Percentiles rank a stretch among this genome's conserved stretches.
Evolutionary conservation across 192 early-diverging fungal genomes (phyloP).

Genomic region (Backusella parvicylindrica): DNA sequence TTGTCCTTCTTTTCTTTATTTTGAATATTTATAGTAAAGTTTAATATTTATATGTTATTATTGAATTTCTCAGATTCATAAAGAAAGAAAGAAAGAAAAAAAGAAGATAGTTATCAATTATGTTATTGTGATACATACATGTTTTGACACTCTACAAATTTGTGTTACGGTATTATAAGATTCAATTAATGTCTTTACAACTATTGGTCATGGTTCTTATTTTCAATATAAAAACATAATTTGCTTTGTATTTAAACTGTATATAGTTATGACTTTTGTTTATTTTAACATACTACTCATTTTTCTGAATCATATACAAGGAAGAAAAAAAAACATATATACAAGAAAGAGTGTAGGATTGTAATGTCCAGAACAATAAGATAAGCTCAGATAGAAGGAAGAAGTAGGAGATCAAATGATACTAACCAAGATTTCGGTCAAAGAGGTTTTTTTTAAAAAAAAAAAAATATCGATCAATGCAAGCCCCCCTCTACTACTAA

Average conservation of each 20-base stretch:
- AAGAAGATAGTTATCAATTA: no score
- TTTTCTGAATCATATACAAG: no score
- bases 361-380: neutral
- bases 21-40: neutral
- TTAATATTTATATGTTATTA: neutral
- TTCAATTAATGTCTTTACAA: neutral
- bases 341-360: no score
- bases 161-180: neutral
- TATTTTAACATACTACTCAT: no score
- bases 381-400: neutral
- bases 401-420: neutral
- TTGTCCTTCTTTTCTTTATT: neutral
- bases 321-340: no score
- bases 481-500: neutral
- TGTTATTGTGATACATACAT: neutral
- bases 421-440: neutral
- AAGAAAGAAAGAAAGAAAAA: neutral
- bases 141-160: neutral
- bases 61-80: neutral
- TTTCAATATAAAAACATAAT: neutral
- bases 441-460: neutral
- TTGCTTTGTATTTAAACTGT: no score
- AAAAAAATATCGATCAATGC: neutral
- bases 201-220: neutral
- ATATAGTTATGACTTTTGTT: no score